These are phyloP conservation scores for Linnemannia zychae DNA, from an alignment of 192 early-diverging fungal genomes.

Conservation along the genomic window DNA sequence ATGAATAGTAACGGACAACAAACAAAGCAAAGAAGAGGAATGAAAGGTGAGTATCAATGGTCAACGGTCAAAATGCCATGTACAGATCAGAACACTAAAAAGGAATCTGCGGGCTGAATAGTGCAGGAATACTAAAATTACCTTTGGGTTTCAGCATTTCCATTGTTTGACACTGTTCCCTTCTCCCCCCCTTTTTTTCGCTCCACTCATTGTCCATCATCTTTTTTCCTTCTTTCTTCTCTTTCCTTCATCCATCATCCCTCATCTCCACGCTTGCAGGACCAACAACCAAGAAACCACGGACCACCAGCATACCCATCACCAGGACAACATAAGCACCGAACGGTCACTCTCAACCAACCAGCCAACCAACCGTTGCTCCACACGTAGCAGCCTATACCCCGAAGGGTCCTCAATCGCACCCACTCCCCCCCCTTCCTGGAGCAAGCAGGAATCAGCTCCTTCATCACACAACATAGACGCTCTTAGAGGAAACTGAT, in stretches of 20 bases:
- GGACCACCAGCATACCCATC: background rate
- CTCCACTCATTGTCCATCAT: background rate
- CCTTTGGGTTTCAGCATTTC: background rate
- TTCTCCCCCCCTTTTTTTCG: background rate
- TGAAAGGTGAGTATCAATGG: too few relatives aligned
- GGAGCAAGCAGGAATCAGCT: background rate
- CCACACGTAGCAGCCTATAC: background rate
- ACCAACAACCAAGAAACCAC: background rate
- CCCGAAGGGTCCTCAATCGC: slow-evolving; percentile 8
- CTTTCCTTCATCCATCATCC: background rate
- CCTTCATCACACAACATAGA: background rate
- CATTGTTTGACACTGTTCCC: background rate
- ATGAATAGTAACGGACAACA: too few relatives aligned
- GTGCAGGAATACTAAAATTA: background rate
- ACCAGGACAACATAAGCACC: background rate
- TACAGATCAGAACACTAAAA: too few relatives aligned
- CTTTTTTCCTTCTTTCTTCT: background rate
- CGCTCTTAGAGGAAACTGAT: background rate
- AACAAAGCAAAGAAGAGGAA: too few relatives aligned
- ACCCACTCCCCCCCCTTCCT: background rate
- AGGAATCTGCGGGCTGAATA: too few relatives aligned
- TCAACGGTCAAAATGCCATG: too few relatives aligned
- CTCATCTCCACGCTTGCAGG: background rate
- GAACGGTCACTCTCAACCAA: background rate
- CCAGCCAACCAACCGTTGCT: background rate